Base-by-base conservation (phyloP, 2,329 filamentous ascomycete species). In the Pyrenochaeta sp. region DNA sequence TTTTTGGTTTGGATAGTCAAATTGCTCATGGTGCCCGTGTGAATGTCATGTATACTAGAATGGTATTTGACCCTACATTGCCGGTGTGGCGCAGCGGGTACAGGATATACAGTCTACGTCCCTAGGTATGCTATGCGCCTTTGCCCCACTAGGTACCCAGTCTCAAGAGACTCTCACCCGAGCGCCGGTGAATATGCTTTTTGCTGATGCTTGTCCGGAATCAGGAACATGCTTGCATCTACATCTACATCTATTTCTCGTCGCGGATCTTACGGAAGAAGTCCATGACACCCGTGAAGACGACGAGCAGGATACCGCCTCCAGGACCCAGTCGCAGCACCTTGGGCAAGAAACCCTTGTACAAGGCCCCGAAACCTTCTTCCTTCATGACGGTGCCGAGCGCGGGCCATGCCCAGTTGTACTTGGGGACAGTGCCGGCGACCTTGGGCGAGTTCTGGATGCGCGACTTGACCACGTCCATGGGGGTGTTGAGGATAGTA, bases 341-440 rank as follows among this genome's bases (percentile, higher is more conserved):
- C 83, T 99, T 99, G 59, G 94, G 94, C 52, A 94, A 68, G 81
- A 99, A 99, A 11, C 94, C 94, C 82, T 97, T 99, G 82, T 99
- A 99, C 48, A 99, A 79, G 26, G 94, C 94, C 34, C 74, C 76
- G 69, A 96, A 93, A 4, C 94, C 94, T 75, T 99, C 94, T 77
- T 99, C 94, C 76, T 84, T 90, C 75, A 90, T 86, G 48, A 99
- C 90, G 6, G 89, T 94, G 43, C 82, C 86, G 36, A 96, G 79
- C 15, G 90, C 86, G 32, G 90, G 89, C 83, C 87, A 96, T 21
- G 94, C 94, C 94, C 94, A 99, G 83, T 97, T 96, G 80, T 99
- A 99, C 82, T 99, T 99, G 68, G 89, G 89, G 15, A 85, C 76
- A 40, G 83, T 79, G 4, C 94, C 94, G n/a, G 88, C 72, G 26